Percentiles rank a stretch among this genome's conserved stretches.
These are phyloP conservation scores for Chaetothyriales sp. DNA, from an alignment of 2,329 filamentous ascomycete genomes.

Conservation along the genomic window DNA sequence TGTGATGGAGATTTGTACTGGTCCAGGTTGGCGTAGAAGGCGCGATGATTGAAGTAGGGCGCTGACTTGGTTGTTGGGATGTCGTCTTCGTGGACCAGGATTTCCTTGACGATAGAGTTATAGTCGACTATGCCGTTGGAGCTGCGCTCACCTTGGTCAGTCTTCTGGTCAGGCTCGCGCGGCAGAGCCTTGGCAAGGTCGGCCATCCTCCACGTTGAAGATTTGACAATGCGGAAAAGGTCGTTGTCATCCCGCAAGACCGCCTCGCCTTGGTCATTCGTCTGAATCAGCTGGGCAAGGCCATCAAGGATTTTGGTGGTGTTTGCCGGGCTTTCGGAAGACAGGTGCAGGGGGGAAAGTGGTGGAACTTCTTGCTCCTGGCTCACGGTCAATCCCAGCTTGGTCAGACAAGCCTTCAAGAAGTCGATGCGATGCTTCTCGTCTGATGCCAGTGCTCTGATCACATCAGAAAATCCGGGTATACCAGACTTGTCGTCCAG, in stretches of 20 bases:
- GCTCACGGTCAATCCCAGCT: conserved; percentile 69
- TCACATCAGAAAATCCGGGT: conserved; percentile 56
- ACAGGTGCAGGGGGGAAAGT: conserved; percentile 71
- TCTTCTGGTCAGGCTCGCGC: conserved; percentile 20
- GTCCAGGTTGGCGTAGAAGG: conserved; percentile 59
- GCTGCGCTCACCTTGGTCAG: conserved; percentile 22
- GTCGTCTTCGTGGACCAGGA: conserved; percentile 56
- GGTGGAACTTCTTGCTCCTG: conserved; percentile 59
- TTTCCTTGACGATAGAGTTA: conserved; percentile 55
- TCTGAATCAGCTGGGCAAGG: conserved; percentile 52
- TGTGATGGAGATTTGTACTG: conserved; percentile 45
- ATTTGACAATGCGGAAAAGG: conserved; percentile 62
- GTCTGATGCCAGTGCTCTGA: conserved; percentile 53
- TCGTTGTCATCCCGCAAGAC: conserved; percentile 72
- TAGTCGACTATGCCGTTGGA: conserved; percentile 58
- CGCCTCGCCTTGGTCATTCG: conserved; percentile 51
- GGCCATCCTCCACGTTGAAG: conserved; percentile 46
- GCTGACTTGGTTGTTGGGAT: conserved; percentile 61
- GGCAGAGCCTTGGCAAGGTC: conserved; percentile 43
- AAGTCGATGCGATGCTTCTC: conserved; percentile 61
- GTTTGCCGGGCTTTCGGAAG: conserved; percentile 50
- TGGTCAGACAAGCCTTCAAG: conserved; percentile 62
- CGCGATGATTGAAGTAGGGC: conserved; percentile 71
- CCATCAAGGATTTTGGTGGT: conserved; percentile 54
- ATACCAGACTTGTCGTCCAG: conserved; percentile 54